Base-by-base conservation (phyloP, 2,329 filamentous ascomycete species). In the Stachybotrys chartarum region DNA sequence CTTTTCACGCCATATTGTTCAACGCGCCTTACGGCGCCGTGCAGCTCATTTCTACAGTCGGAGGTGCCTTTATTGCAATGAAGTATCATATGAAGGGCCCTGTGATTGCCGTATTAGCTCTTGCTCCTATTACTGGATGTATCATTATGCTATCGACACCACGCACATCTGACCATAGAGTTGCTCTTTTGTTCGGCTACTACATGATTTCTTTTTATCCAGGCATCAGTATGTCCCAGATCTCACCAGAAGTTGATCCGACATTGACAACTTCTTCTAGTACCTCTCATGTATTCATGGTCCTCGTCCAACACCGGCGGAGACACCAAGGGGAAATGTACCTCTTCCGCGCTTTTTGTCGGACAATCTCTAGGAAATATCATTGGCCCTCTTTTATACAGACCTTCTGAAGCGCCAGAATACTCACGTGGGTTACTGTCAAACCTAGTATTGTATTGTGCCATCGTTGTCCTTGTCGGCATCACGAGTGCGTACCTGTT, bases 241-340 rank as follows among this genome's bases (percentile, higher is more conserved):
- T 3, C 32, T 14, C 14, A 30, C 30, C 30, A 14, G 24, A 50
- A 50, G 24, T 24, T 24, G 24, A 24, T 32, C 3, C 14, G 30
- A 32, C 4, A 32, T 14, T 44, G 50, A 31, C 44, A 32, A 52
- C 30, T 12, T 14, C 46, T 39, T n/a, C 39, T 48, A 52, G 57
- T 57, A 5, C 58, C 78, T 0, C 66, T 81, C 59, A 75, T 81
- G 35, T 81, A 80, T 59, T 75, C 75, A 0, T 80, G 77, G 77
- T 77, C 74, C 1, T 75, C 76, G 1, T 77, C 78, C 55, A 82
- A 82, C 58, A 80, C 82, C 0, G 82, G 77, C 7, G 83, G 83
- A 0, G 82, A 85, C 57, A 86, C 83, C 0, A 86, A 86, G 67
- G 79, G 82, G 58, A 85, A 85, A 63, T 77, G 81, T 5, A 83